Percentiles rank a stretch among this genome's conserved stretches.
phyloP scores from a whole-genome alignment of 345 rosid species.

The Salix dunnii region DNA sequence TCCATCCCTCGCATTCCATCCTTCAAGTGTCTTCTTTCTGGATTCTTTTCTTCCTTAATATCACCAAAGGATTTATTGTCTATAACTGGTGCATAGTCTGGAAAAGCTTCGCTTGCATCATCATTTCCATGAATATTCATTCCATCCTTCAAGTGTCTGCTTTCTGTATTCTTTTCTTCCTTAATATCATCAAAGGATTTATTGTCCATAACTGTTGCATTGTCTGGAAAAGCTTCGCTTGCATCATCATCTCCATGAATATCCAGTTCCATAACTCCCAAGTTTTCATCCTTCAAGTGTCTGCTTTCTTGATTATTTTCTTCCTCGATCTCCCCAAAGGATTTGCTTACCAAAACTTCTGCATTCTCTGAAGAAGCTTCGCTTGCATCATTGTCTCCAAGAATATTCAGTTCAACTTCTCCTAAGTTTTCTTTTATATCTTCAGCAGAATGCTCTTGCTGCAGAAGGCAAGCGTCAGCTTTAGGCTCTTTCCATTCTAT shows the following conservation, averaged over 20 bases:
- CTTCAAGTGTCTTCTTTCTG: background rate
- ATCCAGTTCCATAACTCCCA: slow-evolving; percentile 10
- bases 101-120: background rate
- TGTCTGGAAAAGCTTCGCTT: background rate
- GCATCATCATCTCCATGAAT: background rate
- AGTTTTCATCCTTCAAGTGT: background rate
- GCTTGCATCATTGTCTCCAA: background rate
- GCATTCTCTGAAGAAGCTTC: slow-evolving; percentile 2
- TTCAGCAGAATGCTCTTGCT: slow-evolving; percentile 16
- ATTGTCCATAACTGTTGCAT: background rate
- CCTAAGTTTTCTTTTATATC: background rate
- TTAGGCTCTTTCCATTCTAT: slow-evolving; percentile 24
- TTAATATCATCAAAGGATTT: slow-evolving; percentile 8
- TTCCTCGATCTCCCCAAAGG: slow-evolving; percentile 19
- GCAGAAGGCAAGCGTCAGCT: slow-evolving; percentile 10
- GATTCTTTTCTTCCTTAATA: slow-evolving; percentile 14
- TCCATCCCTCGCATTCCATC: slow-evolving; percentile 6
- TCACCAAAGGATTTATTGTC: background rate
- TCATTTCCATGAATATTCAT: slow-evolving; percentile 8
- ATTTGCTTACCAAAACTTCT: background rate
- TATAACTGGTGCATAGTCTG: background rate
- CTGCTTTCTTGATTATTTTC: slow-evolving; percentile 5
- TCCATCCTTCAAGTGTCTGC: slow-evolving; percentile 3
- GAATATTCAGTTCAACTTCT: slow-evolving; percentile 15
- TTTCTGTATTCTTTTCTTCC: slow-evolving; percentile 11